These are phyloP conservation scores for Aphanocladium album DNA, from an alignment of 2,329 filamentous ascomycete species.

Conservation along the genomic window DNA sequence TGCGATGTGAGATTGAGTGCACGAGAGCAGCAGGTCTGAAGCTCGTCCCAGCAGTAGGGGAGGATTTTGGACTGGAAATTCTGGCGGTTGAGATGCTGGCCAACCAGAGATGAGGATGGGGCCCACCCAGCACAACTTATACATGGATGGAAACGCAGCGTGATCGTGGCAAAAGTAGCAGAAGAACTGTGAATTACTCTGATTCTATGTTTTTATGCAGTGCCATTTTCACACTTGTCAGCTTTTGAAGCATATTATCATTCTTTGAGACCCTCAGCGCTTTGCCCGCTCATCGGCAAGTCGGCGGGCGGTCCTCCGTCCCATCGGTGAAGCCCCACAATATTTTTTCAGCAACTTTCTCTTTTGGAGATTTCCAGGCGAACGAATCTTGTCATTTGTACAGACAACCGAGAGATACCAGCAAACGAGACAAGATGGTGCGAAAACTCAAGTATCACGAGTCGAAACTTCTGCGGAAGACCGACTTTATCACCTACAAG, in stretches of 20 bases:
- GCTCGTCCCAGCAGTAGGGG: neutral
- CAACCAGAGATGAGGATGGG: neutral
- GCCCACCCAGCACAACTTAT: neutral
- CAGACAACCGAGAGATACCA: neutral
- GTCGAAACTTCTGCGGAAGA: constrained; percentile 86
- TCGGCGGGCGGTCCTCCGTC: constrained; percentile 8
- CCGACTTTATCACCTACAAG: constrained; percentile 94
- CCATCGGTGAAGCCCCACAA: constrained; percentile 4
- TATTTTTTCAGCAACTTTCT: constrained; percentile 8
- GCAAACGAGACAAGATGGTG: constrained; percentile 59
- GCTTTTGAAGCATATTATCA: too few relatives aligned
- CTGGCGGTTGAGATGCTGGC: neutral
- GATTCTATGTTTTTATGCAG: too few relatives aligned
- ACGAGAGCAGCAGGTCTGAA: neutral
- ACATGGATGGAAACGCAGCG: neutral
- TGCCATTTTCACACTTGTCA: too few relatives aligned
- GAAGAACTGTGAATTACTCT: too few relatives aligned
- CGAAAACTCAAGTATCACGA: constrained; percentile 96
- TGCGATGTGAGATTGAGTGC: neutral
- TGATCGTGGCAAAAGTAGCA: neutral
- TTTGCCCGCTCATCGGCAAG: neutral
- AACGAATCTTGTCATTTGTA: neutral
- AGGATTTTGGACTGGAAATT: constrained; percentile 7
- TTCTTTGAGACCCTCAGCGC: too few relatives aligned
- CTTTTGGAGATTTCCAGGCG: neutral